Conservation (phyloP, 495 filamentous ascomycete species). For the Cairneyella variabilis region DNA sequence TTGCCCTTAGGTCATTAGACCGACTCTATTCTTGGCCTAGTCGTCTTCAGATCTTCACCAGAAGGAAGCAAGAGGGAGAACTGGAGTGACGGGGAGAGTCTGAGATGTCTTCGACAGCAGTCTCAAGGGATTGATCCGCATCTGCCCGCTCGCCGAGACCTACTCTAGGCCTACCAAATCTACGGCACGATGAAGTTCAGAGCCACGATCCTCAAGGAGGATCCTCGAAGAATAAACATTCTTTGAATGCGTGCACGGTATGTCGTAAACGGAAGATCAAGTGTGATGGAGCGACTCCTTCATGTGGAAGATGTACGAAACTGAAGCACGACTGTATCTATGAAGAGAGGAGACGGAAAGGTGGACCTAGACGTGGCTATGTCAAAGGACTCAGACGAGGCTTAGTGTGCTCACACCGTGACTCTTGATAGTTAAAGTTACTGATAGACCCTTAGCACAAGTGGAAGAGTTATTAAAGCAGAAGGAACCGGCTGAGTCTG, state of each 20-base stretch:
- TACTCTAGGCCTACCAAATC: too few species aligned
- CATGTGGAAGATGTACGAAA: background rate
- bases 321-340: background rate
- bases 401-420: background rate
- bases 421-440: too few species aligned
- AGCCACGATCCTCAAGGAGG: background rate
- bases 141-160: too few species aligned
- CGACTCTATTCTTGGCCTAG: too few species aligned
- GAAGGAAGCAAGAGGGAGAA: too few species aligned
- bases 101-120: too few species aligned
- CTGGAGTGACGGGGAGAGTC: too few species aligned
- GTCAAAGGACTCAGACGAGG: background rate
- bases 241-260: background rate
- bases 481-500: background rate
- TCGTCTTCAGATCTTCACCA: too few species aligned
- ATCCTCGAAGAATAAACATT: background rate
- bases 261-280: constrained; percentile 1
- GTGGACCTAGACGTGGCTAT: background rate
- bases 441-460: background rate
- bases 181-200: background rate
- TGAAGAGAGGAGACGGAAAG: background rate
- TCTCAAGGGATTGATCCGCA: too few species aligned
- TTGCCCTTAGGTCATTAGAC: too few species aligned
- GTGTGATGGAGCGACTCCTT: background rate
- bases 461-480: background rate